These are phyloP conservation scores for Sphaerulina musiva DNA, from an alignment of 2,329 filamentous ascomycete genomes.

Conservation along the genomic window DNA sequence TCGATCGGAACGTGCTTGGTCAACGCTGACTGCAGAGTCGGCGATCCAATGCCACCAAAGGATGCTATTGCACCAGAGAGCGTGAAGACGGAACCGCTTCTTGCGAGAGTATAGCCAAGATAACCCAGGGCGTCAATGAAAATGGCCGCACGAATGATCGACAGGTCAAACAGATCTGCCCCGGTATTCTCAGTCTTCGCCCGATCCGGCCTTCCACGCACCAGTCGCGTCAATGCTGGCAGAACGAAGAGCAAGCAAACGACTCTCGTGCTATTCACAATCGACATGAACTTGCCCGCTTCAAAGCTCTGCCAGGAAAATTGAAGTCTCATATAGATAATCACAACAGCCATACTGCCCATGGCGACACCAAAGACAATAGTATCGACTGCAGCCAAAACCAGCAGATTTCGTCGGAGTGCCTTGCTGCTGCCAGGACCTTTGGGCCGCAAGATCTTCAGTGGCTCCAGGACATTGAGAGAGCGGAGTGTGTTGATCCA, in stretches of 20 bases:
- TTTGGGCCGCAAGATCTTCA: constrained; percentile 70
- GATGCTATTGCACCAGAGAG: constrained; percentile 65
- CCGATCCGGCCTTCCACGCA: constrained; percentile 52
- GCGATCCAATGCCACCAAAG: constrained; percentile 76
- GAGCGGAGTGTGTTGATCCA: constrained; percentile 42
- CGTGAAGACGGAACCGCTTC: constrained; percentile 59
- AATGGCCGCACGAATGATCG: constrained; percentile 67
- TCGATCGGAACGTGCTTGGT: constrained; percentile 88
- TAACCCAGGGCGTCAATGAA: constrained; percentile 71
- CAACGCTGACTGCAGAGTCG: constrained; percentile 73
- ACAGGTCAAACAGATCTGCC: constrained; percentile 70
- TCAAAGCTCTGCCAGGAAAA: constrained; percentile 81
- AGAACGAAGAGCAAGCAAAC: constrained; percentile 66
- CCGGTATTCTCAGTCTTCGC: constrained; percentile 53
- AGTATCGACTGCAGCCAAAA: constrained; percentile 74
- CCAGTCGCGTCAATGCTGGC: constrained; percentile 67
- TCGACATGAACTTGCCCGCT: constrained; percentile 71
- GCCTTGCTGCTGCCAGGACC: constrained; percentile 54
- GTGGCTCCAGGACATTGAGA: constrained; percentile 65
- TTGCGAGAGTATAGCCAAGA: constrained; percentile 64
- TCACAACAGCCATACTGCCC: constrained; percentile 70
- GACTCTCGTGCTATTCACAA: constrained; percentile 72
- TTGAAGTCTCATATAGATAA: constrained; percentile 73
- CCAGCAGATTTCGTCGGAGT: constrained; percentile 72
- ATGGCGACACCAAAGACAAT: constrained; percentile 75